Evolutionary conservation across 352 stramenopile species (phyloP), one percentile per base, ranked within the genome.

Genomic region (Blastocystis hominis): DNA sequence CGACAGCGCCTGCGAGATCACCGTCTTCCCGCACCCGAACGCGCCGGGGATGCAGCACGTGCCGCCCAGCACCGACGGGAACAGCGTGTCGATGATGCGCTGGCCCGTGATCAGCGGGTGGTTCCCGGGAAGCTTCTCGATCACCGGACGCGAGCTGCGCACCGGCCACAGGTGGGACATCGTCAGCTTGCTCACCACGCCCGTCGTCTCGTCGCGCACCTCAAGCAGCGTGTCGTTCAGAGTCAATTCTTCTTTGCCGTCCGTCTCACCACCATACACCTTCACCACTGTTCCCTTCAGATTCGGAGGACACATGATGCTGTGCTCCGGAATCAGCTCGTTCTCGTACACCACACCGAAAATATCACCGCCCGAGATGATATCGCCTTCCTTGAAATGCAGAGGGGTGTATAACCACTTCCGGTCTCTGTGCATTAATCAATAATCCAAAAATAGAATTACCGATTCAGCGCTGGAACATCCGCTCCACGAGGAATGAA

Each of bases 301-400:
- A 90, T 99, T 98, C 55, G 97, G 97, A 55, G 96, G 96, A 88
- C 95, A 98, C 92, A 99, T 96, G 91, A 99, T 98, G 92, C 98
- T 98, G 92, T 99, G 97, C 68, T 92, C 93, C 89, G 97, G 92
- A 88, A 99, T 93, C 61, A 99, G 96, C 89, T 99, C 96, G 91
- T 99, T 99, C 91, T 99, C 96, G 90, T 97, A 97, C 20, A 99
- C 96, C 46, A 95, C 91, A 40, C 96, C 97, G 89, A 99, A 98
- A 90, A 99, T 95, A 89, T 98, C 96, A 61, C 97, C 97, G 53
- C 96, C 97, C 3, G 94, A 95, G 89, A 99, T 97, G 59, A 68
- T 68, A 20, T 68, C 59, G 13, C 34, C 59, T 20, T 68, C 59
- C 59, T 68, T 68, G 59, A 90, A 86, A 55, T 89, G 13, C 7